A percentile compares a stretch with the other conserved stretches of the same genome.
Evolutionary conservation across 2,329 filamentous ascomycete species (phyloP).

Genomic region (Hirsutella rhossiliensis): DNA sequence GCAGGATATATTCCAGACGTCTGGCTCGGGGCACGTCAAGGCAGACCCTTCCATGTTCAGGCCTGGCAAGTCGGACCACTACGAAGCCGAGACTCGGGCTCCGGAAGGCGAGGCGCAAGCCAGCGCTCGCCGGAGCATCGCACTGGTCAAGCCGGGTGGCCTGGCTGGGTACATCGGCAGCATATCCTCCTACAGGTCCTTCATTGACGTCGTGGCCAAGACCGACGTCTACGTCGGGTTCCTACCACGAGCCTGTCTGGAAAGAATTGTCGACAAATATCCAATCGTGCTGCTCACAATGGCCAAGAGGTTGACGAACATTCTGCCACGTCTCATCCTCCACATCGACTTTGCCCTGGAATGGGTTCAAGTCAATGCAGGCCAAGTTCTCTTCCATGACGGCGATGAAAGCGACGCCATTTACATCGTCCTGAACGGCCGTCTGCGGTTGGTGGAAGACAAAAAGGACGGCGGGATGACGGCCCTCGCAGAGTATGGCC

Average conservation of each 20-base stretch:
- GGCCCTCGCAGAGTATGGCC: constrained; percentile 84
- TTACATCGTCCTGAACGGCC: constrained; percentile 92
- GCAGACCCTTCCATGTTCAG: constrained; percentile 2
- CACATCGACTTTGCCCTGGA: constrained; percentile 98
- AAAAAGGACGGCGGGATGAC: constrained; percentile 69
- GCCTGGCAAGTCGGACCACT: neutral
- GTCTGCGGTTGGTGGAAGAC: constrained; percentile 74
- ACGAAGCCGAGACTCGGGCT: neutral
- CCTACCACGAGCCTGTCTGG: constrained; percentile 70
- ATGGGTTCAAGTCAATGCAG: constrained; percentile 94
- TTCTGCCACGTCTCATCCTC: constrained; percentile 78
- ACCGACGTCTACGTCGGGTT: constrained; percentile 98
- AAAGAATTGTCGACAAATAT: constrained; percentile 85
- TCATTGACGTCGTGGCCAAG: constrained; percentile 93
- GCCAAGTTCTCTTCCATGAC: constrained; percentile 88
- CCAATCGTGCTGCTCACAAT: constrained; percentile 89
- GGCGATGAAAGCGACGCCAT: constrained; percentile 96
- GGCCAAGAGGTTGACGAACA: constrained; percentile 84
- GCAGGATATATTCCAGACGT: constrained; percentile 19
- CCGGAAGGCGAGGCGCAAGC: constrained; percentile 23
- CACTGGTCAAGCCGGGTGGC: constrained; percentile 86
- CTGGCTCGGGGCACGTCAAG: constrained; percentile 11
- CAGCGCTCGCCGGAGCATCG: constrained; percentile 55
- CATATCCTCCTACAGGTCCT: constrained; percentile 88
- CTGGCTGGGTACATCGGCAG: constrained; percentile 91